Evolutionary conservation across 169 alveolate genomes (phyloP).

Genomic region (Neospora caninum): DNA sequence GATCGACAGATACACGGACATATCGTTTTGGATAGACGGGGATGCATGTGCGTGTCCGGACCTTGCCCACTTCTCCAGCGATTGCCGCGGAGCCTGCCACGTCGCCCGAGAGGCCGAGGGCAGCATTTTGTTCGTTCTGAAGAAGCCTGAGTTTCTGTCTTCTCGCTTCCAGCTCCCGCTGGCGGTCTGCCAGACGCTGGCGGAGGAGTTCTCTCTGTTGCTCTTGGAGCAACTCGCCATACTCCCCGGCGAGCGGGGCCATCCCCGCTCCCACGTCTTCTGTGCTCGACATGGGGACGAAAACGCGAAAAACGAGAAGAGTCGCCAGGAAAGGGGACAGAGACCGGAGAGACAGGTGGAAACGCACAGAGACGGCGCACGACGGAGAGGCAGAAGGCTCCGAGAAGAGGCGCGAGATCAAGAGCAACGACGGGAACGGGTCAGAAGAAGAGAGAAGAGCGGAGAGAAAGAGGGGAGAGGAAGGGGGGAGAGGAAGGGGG

Average conservation of each 20-base stretch:
- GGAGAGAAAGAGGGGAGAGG: no score
- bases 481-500: no score
- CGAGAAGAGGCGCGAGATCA: neutral
- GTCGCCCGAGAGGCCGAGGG: neutral
- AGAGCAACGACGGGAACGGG: no score
- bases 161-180: constrained; percentile 2
- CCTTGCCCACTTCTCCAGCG: neutral
- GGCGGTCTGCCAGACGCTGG: constrained; percentile 14
- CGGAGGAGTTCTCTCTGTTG: constrained; percentile 18
- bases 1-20: neutral
- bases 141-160: neutral
- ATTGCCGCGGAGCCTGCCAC: neutral
- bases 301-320: neutral
- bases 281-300: neutral
- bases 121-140: constrained; percentile 10
- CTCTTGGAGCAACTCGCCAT: neutral
- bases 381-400: neutral
- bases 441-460: neutral
- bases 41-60: neutral
- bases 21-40: neutral
- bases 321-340: neutral
- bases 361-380: neutral
- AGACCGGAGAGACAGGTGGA: neutral
- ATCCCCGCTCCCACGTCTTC: neutral
- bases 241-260: neutral